Conservation (phyloP, 176 grass and related monocot genomes). For the Hyparrhenia diplandra region DNA sequence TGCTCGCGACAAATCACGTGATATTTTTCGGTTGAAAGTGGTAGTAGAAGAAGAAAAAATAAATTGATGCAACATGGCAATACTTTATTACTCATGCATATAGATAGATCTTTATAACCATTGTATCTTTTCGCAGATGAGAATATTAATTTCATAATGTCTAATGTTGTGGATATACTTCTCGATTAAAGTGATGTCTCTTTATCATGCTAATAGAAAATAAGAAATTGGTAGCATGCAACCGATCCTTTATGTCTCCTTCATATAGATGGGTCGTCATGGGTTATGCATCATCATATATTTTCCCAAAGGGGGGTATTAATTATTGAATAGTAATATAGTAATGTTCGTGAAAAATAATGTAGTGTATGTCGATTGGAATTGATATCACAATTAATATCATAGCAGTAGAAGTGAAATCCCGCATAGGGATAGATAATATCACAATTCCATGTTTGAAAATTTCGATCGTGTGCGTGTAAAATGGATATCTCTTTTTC, state of each 20-base stretch:
- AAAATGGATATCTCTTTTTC: too few relatives aligned
- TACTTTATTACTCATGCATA: background rate
- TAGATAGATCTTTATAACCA: background rate
- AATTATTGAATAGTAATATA: background rate
- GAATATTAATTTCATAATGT: too few relatives aligned
- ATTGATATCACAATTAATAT: background rate
- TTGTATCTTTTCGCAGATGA: background rate
- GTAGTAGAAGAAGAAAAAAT: background rate
- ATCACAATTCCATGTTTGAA: background rate
- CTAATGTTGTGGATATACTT: too few relatives aligned
- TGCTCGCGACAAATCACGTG: too few relatives aligned
- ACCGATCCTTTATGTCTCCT: background rate
- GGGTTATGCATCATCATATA: background rate
- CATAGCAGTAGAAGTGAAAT: background rate
- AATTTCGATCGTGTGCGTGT: too few relatives aligned
- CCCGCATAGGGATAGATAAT: background rate
- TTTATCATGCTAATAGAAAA: background rate
- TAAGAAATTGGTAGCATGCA: background rate
- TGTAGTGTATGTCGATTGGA: background rate
- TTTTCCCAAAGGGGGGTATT: background rate
- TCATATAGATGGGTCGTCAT: background rate
- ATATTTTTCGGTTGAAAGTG: too few relatives aligned
- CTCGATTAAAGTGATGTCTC: too few relatives aligned
- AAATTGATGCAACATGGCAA: background rate
- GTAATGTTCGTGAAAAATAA: background rate